Evolutionary conservation across 2,329 filamentous ascomycete species (phyloP).

Genomic region (Fusarium protoensiforme): DNA sequence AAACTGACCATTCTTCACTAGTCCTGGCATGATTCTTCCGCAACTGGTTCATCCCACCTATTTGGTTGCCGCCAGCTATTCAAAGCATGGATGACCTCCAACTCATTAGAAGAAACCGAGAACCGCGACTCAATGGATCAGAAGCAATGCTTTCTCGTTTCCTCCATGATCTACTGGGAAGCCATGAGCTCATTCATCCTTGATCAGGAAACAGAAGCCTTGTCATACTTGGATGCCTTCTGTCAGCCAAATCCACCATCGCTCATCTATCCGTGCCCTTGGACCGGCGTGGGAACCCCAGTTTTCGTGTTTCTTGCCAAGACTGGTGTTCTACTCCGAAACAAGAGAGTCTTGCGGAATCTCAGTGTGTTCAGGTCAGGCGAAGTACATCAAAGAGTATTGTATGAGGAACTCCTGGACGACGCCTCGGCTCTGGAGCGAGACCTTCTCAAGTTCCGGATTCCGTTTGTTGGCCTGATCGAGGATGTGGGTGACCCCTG

Average conservation of each 20-base stretch:
- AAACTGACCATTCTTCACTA: neutral
- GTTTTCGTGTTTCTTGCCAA: constrained; percentile 16
- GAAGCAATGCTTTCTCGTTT: constrained; percentile 10
- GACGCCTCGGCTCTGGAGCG: constrained; percentile 7
- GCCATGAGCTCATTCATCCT: constrained; percentile 23
- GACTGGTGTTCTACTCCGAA: constrained; percentile 1
- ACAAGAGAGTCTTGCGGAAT: constrained; percentile 2
- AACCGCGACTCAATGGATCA: neutral
- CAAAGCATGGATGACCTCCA: constrained; percentile 6
- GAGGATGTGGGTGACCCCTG: constrained; percentile 12
- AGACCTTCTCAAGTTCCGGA: neutral
- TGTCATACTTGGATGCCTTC: constrained; percentile 25
- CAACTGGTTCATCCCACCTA: constrained; percentile 15
- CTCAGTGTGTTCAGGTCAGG: constrained; percentile 5
- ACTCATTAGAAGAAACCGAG: neutral
- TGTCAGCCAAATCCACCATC: neutral
- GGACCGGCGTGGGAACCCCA: constrained; percentile 22
- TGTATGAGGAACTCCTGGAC: constrained; percentile 1
- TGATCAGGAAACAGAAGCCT: constrained; percentile 9
- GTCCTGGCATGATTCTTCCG: constrained; percentile 28
- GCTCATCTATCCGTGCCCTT: constrained; percentile 15
- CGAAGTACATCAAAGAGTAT: neutral
- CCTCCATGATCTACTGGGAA: constrained; percentile 35
- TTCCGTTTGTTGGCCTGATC: constrained; percentile 11
- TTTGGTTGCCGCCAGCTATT: constrained; percentile 21